Conservation (phyloP, 768 basidiomycete genomes). For the Scleroderma citrinum region DNA sequence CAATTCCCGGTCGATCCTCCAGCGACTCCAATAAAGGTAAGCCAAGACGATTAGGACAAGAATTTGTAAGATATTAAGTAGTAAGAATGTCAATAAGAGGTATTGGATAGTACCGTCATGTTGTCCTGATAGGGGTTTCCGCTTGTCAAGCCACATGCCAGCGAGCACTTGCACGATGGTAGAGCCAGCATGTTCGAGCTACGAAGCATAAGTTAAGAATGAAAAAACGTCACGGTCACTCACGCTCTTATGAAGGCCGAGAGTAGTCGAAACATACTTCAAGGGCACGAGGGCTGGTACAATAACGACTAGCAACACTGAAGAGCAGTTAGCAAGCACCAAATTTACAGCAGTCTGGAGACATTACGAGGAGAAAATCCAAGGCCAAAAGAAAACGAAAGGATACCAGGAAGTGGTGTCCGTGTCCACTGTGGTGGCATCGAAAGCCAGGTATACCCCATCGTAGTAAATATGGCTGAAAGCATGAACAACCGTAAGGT, state of each 20-base stretch:
- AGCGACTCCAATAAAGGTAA: slow-evolving; percentile 41
- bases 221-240: slow-evolving; percentile 17
- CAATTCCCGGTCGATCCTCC: slow-evolving; percentile 13
- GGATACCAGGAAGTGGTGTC: slow-evolving; percentile 56
- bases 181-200: slow-evolving; percentile 74
- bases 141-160: slow-evolving; percentile 58
- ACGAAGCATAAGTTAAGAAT: neutral
- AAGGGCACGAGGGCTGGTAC: slow-evolving; percentile 66
- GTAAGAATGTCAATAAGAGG: slow-evolving; percentile 52
- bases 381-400: slow-evolving; percentile 58
- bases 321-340: slow-evolving; percentile 1
- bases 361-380: slow-evolving; percentile 63
- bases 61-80: slow-evolving; percentile 53
- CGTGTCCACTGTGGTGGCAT: slow-evolving; percentile 52
- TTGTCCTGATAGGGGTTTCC: neutral
- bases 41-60: slow-evolving; percentile 45
- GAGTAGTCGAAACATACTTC: slow-evolving; percentile 72
- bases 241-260: slow-evolving; percentile 77
- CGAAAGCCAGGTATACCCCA: slow-evolving; percentile 62
- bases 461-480: slow-evolving; percentile 54
- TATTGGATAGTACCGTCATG: slow-evolving; percentile 35
- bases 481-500: slow-evolving; percentile 52
- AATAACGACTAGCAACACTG: slow-evolving; percentile 68
- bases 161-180: slow-evolving; percentile 68
- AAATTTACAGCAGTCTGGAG: neutral